A percentile compares a stretch with the other conserved stretches of the same genome.
Conservation (phyloP, 1,139 yeast species). For the Geotrichum klebahnii region DNA sequence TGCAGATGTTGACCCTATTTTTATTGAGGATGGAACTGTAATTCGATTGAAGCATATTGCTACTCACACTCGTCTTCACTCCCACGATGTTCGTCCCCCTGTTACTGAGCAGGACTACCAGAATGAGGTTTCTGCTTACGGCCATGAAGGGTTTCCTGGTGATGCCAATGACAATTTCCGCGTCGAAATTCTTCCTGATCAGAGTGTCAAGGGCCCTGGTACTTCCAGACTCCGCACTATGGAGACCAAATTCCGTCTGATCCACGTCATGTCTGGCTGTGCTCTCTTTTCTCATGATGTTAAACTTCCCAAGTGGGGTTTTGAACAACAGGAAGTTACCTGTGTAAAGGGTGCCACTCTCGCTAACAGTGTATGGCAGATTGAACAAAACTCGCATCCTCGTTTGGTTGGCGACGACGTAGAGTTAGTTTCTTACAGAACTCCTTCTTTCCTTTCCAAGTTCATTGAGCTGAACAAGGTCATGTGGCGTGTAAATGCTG, state of each 20-base stretch:
- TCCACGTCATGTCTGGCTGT: conserved; percentile 87
- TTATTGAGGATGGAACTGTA: conserved; percentile 70
- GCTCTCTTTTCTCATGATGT: conserved; percentile 80
- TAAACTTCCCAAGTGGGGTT: conserved; percentile 93
- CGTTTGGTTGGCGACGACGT: conserved; percentile 41
- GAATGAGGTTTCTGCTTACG: conserved; percentile 89
- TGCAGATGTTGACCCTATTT: conserved; percentile 43
- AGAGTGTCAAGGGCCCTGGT: conserved; percentile 56
- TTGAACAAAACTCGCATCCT: conserved; percentile 63
- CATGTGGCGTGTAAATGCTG: conserved; percentile 91
- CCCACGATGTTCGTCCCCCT: conserved; percentile 94
- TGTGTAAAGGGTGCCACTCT: conserved; percentile 79
- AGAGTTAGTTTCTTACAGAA: conserved; percentile 58
- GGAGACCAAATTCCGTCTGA: conserved; percentile 77
- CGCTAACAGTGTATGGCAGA: conserved; percentile 76
- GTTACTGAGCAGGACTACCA: conserved; percentile 93
- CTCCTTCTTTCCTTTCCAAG: conserved; percentile 63
- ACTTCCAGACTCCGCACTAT: conserved; percentile 67
- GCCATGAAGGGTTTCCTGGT: conserved; percentile 84
- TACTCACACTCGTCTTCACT: conserved; percentile 80
- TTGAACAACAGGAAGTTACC: conserved; percentile 94
- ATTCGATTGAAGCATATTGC: conserved; percentile 69
- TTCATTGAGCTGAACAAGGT: conserved; percentile 71
- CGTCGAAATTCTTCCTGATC: conserved; percentile 71
- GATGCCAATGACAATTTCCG: conserved; percentile 95